phyloP scores from a whole-genome alignment of 495 filamentous ascomycete species.

The Trichoderma asperelloides region DNA sequence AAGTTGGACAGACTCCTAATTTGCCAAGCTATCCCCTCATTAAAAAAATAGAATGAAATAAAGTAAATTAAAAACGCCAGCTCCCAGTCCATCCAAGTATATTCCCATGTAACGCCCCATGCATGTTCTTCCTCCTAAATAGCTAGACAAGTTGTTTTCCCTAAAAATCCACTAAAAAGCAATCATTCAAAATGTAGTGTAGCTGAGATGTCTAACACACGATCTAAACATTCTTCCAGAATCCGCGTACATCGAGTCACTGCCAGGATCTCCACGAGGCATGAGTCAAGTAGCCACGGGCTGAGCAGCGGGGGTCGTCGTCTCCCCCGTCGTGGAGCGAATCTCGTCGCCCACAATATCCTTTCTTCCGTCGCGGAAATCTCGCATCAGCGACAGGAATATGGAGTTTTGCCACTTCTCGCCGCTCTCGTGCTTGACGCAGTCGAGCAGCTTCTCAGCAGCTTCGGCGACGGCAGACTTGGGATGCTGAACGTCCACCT shows the following conservation, averaged over 20 bases:
- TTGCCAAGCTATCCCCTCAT: too few species aligned
- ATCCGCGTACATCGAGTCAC: neutral
- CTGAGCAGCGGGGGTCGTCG: neutral
- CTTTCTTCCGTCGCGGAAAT: conserved; percentile 21
- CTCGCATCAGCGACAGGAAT: conserved; percentile 65
- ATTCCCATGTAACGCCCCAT: neutral
- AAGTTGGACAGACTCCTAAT: too few species aligned
- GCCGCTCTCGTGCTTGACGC: conserved; percentile 54
- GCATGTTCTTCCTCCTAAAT: neutral
- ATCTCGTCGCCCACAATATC: conserved; percentile 13
- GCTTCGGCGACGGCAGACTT: conserved; percentile 20
- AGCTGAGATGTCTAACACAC: neutral
- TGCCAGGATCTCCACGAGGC: neutral
- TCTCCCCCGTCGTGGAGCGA: conserved; percentile 5
- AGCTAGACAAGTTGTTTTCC: neutral
- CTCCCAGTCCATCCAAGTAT: neutral
- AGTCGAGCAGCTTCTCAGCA: conserved; percentile 63
- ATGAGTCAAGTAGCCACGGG: neutral
- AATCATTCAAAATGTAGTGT: neutral
- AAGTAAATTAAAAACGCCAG: too few species aligned
- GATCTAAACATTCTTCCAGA: neutral
- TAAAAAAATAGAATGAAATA: too few species aligned
- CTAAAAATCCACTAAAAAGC: too few species aligned
- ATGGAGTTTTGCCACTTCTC: conserved; percentile 70
- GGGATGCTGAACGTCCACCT: neutral